Base-by-base conservation (phyloP, 2,329 filamentous ascomycete species). In the Aspergillus unguis region DNA sequence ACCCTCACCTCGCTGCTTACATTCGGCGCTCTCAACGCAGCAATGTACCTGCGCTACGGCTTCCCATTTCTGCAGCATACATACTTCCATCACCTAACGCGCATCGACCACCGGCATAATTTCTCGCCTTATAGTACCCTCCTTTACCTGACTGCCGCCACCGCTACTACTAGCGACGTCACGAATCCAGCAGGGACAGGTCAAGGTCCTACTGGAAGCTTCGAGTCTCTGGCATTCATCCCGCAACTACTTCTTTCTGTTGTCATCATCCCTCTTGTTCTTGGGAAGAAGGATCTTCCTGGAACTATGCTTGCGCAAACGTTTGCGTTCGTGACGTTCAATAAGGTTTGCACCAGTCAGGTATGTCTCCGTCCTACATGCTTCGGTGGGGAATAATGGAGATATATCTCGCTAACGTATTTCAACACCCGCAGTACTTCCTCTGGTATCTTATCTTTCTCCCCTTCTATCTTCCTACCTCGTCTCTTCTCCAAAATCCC, bases 331-430 rank as follows among this genome's bases (percentile, higher is more conserved):
- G 94, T 97, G 3, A 86, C 91, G 0, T 97, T 97, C 63, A 99
- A 99, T 76, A 99, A 99, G 76, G 94, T 99, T 57, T 97, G 92
- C 80, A 99, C 94, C 3, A 96, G 91, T 65, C 92, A 97, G 81
- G 90, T 94, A 81, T 58, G 80, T 67, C 10, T 5, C 17, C 17
- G 17, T 17, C 17, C 17, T 17, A 17, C 17, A 17, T 17, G 17
- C 17, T 17, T 17, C 17, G 17, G 17, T 17, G 17, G 17, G 17
- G 17, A 17, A 17, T 17, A 17, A 17, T 17, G 17, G 29, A 28
- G 1, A 28, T 37, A 3, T 17, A 37, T 38, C 33, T 28, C 5
- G 33, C 46, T 49, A 35, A 42, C 25, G 9, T 8, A 17, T 23
- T 17, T 17, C 28, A 37, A 23, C 10, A 29, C n/a, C 8, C n/a